Evolutionary conservation across 2,329 filamentous ascomycete genomes (phyloP).

Genomic region (Botrytis fragariae): DNA sequence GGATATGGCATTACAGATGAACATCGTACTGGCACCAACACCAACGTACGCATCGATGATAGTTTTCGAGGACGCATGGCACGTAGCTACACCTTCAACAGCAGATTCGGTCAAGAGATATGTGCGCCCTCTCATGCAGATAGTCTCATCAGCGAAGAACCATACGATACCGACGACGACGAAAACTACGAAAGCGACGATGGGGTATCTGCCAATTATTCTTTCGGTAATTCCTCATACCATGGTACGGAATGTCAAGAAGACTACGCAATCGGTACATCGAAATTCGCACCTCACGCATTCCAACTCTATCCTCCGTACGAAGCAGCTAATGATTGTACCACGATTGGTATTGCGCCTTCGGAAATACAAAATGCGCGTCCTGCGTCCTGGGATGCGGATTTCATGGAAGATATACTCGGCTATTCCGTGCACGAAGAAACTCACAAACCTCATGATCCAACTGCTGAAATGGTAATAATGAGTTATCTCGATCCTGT

Average conservation of each 20-base stretch:
- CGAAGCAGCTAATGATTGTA: background rate
- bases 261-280: conserved; percentile 9
- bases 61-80: background rate
- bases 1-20: conserved; percentile 4
- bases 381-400: background rate
- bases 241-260: conserved; percentile 10
- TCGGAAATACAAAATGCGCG: background rate
- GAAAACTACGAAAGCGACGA: background rate
- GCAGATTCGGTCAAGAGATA: background rate
- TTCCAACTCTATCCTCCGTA: conserved; percentile 3
- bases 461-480: background rate
- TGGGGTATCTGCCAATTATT: background rate
- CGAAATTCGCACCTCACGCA: background rate
- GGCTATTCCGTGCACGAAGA: background rate
- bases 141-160: background rate
- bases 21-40: background rate
- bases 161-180: background rate
- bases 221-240: conserved; percentile 4
- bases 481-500: background rate
- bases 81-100: background rate
- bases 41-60: background rate
- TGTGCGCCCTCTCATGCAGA: background rate
- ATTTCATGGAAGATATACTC: conserved; percentile 2
- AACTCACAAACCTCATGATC: background rate
- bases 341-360: background rate